Percentiles rank a stretch among this genome's conserved stretches.
Evolutionary conservation across 352 stramenopile genomes (phyloP).

Genomic region (Globisporangium splendens): DNA sequence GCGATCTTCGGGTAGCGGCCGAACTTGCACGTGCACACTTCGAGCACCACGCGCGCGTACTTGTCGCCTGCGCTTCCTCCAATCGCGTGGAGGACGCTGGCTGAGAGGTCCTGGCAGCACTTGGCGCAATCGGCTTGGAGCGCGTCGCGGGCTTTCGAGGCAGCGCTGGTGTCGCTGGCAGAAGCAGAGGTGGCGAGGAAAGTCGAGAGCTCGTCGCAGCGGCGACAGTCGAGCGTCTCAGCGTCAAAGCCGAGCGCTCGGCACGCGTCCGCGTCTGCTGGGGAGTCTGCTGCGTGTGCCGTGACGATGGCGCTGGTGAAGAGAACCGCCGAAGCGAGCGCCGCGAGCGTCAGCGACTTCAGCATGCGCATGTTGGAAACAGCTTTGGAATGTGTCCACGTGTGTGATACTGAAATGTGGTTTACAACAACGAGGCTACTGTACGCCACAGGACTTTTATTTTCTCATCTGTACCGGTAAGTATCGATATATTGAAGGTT

Average conservation of each 20-base stretch:
- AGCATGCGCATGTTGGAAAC: too few relatives aligned
- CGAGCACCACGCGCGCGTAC: slow-evolving; percentile 45
- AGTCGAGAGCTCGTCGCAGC: slow-evolving; percentile 44
- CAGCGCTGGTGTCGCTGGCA: background rate
- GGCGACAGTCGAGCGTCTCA: slow-evolving; percentile 52
- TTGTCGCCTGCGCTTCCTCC: slow-evolving; percentile 15
- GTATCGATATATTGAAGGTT: too few relatives aligned
- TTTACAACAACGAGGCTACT: too few relatives aligned
- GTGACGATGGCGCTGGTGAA: too few relatives aligned
- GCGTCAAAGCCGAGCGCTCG: slow-evolving; percentile 46
- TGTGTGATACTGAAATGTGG: too few relatives aligned
- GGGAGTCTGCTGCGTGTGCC: too few relatives aligned
- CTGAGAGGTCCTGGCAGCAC: slow-evolving; percentile 49
- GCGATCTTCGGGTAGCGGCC: slow-evolving; percentile 62
- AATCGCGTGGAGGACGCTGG: slow-evolving; percentile 19
- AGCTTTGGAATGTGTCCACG: too few relatives aligned
- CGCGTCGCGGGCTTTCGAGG: background rate
- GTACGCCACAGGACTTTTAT: too few relatives aligned
- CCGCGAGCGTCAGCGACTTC: too few relatives aligned
- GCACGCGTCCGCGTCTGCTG: slow-evolving; percentile 16
- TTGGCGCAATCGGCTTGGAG: slow-evolving; percentile 25
- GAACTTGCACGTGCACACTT: slow-evolving; percentile 50
- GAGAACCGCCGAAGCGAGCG: too few relatives aligned
- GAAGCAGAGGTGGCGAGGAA: slow-evolving; percentile 18
- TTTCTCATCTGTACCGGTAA: too few relatives aligned